Conservation (phyloP, 1,139 yeast species). For the Scheffersomyces illinoinensis region DNA sequence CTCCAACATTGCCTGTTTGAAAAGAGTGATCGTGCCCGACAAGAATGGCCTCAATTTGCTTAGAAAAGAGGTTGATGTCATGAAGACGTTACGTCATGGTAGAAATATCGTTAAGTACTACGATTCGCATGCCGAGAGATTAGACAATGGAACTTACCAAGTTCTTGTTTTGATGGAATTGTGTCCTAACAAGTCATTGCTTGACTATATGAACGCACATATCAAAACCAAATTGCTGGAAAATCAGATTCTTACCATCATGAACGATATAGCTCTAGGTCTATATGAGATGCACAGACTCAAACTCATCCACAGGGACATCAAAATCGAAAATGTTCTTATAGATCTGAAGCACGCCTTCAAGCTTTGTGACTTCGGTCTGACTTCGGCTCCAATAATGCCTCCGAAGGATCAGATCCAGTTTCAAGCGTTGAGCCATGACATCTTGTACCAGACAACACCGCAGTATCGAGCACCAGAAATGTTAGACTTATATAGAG, state of each 20-base stretch:
- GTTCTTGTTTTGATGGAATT: constrained; percentile 78
- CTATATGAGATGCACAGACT: constrained; percentile 71
- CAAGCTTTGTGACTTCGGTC: constrained; percentile 79
- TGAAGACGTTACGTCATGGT: constrained; percentile 63
- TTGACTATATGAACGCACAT: constrained; percentile 74
- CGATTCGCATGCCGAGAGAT: constrained; percentile 76
- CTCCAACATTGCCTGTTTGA: constrained; percentile 59
- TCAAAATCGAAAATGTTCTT: constrained; percentile 76
- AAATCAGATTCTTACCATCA: constrained; percentile 61
- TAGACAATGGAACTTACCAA: constrained; percentile 59
- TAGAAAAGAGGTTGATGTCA: constrained; percentile 77
- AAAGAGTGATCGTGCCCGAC: constrained; percentile 72
- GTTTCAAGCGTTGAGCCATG: constrained; percentile 60
- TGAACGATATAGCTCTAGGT: constrained; percentile 67
- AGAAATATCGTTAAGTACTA: constrained; percentile 64
- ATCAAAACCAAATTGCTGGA: constrained; percentile 64
- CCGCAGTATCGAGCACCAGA: constrained; percentile 98
- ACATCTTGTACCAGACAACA: constrained; percentile 86
- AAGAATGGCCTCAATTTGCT: constrained; percentile 64
- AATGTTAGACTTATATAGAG: constrained; percentile 86
- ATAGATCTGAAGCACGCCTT: constrained; percentile 56
- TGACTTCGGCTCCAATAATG: constrained; percentile 59
- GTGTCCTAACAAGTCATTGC: constrained; percentile 69
- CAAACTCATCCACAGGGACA: constrained; percentile 69
- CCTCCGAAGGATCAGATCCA: constrained; percentile 70